phyloP scores from a whole-genome alignment of 2,329 filamentous ascomycete species.

The Onygenales sp. region DNA sequence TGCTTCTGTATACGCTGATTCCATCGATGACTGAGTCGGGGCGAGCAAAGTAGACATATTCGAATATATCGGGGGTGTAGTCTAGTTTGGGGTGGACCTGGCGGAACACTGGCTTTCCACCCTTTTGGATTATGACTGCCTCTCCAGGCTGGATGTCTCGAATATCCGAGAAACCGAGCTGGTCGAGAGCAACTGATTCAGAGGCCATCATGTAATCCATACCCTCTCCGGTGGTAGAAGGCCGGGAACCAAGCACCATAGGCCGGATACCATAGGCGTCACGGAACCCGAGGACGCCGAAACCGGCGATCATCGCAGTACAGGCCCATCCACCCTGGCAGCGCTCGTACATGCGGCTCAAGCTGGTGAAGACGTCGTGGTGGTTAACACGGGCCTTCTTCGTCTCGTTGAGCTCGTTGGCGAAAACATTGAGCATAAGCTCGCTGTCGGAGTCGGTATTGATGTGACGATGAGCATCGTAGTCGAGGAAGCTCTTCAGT shows the following conservation, averaged over 20 bases:
- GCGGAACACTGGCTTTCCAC: constrained; percentile 60
- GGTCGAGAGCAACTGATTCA: constrained; percentile 72
- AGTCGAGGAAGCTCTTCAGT: constrained; percentile 61
- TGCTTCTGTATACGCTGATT: constrained; percentile 73
- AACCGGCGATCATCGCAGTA: constrained; percentile 73
- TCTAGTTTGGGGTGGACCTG: constrained; percentile 60
- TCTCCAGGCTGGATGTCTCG: constrained; percentile 72
- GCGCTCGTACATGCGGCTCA: constrained; percentile 61
- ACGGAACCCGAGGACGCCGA: constrained; percentile 69
- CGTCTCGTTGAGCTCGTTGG: constrained; percentile 68
- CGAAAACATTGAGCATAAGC: constrained; percentile 81
- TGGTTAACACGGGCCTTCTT: constrained; percentile 72
- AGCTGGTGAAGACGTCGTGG: constrained; percentile 64
- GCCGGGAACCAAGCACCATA: constrained; percentile 65
- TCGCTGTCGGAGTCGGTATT: constrained; percentile 88
- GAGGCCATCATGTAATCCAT: constrained; percentile 87
- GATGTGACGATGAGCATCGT: constrained; percentile 73
- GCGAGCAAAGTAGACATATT: constrained; percentile 79
- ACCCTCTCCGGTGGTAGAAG: constrained; percentile 54
- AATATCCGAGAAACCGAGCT: constrained; percentile 70
- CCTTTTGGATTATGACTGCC: constrained; percentile 78
- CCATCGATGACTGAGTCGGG: constrained; percentile 78
- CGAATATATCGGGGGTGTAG: constrained; percentile 80
- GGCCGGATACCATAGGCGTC: constrained; percentile 77
- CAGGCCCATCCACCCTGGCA: constrained; percentile 72